Evolutionary conservation across 169 alveolate genomes (phyloP), one percentile per base, ranked within the genome.

Genomic region (Plasmodium vinckei): DNA sequence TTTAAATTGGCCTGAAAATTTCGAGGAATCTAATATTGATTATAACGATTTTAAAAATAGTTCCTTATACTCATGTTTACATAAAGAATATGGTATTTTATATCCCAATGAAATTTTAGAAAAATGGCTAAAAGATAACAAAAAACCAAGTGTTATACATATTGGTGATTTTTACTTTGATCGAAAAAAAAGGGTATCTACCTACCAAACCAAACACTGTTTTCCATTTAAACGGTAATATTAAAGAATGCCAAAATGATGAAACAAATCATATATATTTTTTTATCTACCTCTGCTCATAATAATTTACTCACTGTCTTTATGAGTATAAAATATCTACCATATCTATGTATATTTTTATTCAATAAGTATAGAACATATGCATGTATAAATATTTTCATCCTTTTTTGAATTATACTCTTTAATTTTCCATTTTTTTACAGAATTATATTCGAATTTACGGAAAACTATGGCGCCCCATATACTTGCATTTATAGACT

Each of bases 111-210:
- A 67, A 13, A 65, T 82, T 82, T 61, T 82, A 27, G 72, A 82
- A 54, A 82, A 57, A 21, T 82, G 90, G 90, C 15, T 82, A 47
- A 53, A 82, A 15, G 23, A 60, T 19, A 56, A 67, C 56, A 82
- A 82, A 56, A 42, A 65, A 5, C 84, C 90, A 10, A 57, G 53
- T 61, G 51, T 65, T 25, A 59, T 82, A 25, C 90, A 82, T 49
- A 70, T 82, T 9, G 90, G 90, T 9, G 90, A 82, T 56, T 82
- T 82, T 61, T 82, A 82, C 65, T 82, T 82, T 49, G 90, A 82
- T 27, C 73, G 84, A 17, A 82, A 82, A 71, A 82, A 82, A 42
- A 42, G 90, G 19, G 65, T 82, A 54, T 33, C 84, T 15, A 82
- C 56, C 13, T 82, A 82, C 67, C 90, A 79, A 10, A 82, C 82